phyloP scores from a whole-genome alignment of 2,329 filamentous ascomycete species.

The Xylariaceae sp. region DNA sequence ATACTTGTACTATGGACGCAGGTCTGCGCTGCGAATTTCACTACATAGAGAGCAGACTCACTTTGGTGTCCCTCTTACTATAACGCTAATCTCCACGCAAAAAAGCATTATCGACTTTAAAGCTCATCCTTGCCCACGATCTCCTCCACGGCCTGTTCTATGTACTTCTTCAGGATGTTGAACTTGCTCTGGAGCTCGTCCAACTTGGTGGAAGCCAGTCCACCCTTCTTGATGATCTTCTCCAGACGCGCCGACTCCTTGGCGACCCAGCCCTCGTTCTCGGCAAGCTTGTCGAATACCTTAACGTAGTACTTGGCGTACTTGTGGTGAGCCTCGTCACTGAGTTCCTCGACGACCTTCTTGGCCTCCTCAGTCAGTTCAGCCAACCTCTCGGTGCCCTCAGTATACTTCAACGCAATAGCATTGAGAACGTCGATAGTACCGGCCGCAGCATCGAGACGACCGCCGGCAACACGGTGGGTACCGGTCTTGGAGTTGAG shows the following conservation, averaged over 20 bases:
- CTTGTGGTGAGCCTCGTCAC: conserved; percentile 60
- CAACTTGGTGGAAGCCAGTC: conserved; percentile 75
- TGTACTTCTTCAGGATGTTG: conserved; percentile 81
- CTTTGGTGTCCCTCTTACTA: conserved; percentile 8
- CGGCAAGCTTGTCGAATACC: conserved; percentile 77
- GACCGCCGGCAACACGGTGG: conserved; percentile 74
- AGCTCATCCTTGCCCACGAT: conserved; percentile 63
- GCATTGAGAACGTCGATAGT: conserved; percentile 74
- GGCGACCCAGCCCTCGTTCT: conserved; percentile 70
- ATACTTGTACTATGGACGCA: conserved; percentile 4
- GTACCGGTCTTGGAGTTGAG: conserved; percentile 87
- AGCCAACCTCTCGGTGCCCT: conserved; percentile 53
- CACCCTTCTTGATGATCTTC: conserved; percentile 78
- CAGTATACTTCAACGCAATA: conserved; percentile 66
- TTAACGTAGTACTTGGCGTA: conserved; percentile 93
- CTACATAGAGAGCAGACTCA: conserved; percentile 10
- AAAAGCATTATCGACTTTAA: conserved; percentile 37
- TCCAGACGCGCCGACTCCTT: conserved; percentile 83
- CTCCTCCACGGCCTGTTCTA: conserved; percentile 52
- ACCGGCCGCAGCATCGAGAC: conserved; percentile 71
- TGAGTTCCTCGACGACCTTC: conserved; percentile 61
- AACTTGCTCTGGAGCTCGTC: conserved; percentile 82
- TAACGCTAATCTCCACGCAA: conserved; percentile 7
- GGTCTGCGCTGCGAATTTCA: conserved; percentile 7
- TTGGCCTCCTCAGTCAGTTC: conserved; percentile 66